Conservation (phyloP, 176 grass and related monocot genomes). For the Ampelocalamus luodianensis region DNA sequence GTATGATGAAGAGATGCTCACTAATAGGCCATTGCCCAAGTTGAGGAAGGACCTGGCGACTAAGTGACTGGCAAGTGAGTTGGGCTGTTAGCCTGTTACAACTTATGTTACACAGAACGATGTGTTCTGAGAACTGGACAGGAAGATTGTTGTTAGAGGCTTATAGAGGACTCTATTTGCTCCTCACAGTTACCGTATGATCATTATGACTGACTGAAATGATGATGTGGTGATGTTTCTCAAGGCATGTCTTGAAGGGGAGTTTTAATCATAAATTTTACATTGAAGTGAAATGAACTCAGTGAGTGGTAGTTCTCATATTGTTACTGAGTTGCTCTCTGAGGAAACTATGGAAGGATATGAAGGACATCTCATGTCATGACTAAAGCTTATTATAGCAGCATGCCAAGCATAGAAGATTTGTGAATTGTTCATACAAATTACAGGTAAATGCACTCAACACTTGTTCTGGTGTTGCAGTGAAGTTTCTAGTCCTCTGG, state of each 20-base stretch:
- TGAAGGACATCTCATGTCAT: neutral
- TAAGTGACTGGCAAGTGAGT: neutral
- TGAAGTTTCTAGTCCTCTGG: neutral
- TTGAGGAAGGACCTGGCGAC: constrained; percentile 39
- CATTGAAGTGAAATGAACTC: neutral
- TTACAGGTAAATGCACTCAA: constrained; percentile 30
- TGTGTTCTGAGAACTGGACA: constrained; percentile 12
- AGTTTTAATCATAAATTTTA: neutral
- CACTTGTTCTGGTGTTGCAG: neutral
- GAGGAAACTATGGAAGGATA: constrained; percentile 3
- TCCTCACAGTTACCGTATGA: neutral
- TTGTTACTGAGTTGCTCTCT: neutral
- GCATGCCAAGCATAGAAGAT: neutral
- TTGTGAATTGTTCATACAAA: neutral
- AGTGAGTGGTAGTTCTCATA: neutral
- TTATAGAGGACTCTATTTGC: neutral
- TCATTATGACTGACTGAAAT: neutral
- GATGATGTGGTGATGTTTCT: neutral
- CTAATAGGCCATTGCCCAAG: constrained; percentile 40
- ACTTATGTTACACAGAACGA: neutral
- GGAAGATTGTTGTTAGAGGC: neutral
- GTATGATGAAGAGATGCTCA: constrained; percentile 53
- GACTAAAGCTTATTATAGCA: neutral
- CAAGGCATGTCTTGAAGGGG: neutral
- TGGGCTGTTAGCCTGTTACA: neutral